Conservation (phyloP, 2,329 filamentous ascomycete species). For the Fusarium nanum region DNA sequence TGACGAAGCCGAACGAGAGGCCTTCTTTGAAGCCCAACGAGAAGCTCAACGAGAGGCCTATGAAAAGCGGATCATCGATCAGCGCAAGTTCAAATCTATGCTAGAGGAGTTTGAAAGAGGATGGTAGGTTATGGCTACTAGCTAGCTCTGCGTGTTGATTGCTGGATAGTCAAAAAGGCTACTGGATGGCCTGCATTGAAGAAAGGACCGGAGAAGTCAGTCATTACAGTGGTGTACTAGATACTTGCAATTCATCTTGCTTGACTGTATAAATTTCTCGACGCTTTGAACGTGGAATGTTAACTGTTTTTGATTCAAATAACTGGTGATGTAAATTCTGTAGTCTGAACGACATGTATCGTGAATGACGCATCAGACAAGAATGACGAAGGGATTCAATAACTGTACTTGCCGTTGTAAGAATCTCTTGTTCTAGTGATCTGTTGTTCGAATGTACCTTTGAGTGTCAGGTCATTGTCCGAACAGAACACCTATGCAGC, state of each 20-base stretch:
- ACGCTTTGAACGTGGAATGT: neutral
- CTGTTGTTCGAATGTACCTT: neutral
- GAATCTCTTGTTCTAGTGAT: neutral
- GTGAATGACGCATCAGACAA: neutral
- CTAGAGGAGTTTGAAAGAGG: neutral
- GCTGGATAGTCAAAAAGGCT: neutral
- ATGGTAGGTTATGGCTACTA: neutral
- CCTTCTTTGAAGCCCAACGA: neutral
- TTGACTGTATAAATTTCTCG: accelerated
- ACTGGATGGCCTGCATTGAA: neutral
- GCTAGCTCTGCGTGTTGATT: neutral
- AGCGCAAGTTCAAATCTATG: neutral
- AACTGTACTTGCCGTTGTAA: neutral
- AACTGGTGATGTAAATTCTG: neutral
- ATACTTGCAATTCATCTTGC: neutral
- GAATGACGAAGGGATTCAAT: no score
- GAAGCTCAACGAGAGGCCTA: no score
- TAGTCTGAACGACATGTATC: neutral
- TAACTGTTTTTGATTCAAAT: no score
- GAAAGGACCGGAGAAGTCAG: neutral
- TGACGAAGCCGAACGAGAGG: neutral
- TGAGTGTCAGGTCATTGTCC: accelerated
- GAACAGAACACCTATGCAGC: neutral
- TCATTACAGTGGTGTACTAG: neutral
- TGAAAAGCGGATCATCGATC: neutral